Percentiles rank a stretch among this genome's conserved stretches.
Conservation (phyloP, 2,329 filamentous ascomycete species). For the Verticillium dahliae region DNA sequence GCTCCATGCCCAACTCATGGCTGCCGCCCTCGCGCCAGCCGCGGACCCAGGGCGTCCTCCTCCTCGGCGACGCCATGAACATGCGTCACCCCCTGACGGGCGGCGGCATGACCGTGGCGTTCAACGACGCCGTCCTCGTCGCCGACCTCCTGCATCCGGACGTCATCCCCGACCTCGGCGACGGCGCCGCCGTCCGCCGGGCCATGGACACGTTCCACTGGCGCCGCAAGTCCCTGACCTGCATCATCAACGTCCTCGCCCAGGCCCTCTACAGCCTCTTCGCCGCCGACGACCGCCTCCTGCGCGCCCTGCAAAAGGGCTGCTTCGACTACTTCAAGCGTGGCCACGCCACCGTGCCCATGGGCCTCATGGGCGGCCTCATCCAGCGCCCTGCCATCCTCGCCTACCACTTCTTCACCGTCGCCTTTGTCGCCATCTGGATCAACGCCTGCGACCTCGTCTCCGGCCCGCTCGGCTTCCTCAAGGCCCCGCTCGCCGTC, state of each 20-base stretch:
- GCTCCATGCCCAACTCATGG: slow-evolving; percentile 92
- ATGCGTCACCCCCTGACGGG: slow-evolving; percentile 99
- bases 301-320: slow-evolving; percentile 75
- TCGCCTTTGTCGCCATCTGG: slow-evolving; percentile 85
- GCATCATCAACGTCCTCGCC: slow-evolving; percentile 96
- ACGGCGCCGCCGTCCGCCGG: slow-evolving; percentile 57
- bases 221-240: slow-evolving; percentile 72
- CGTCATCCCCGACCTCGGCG: slow-evolving; percentile 60
- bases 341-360: slow-evolving; percentile 69
- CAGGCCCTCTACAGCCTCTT: slow-evolving; percentile 90
- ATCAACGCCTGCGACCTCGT: slow-evolving; percentile 35
- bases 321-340: slow-evolving; percentile 91
- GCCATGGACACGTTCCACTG: slow-evolving; percentile 79
- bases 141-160: slow-evolving; percentile 65
- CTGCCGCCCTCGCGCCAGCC: slow-evolving; percentile 65
- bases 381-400: slow-evolving; percentile 71
- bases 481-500: slow-evolving; percentile 58
- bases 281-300: slow-evolving; percentile 71
- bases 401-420: slow-evolving; percentile 89
- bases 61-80: slow-evolving; percentile 93
- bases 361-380: slow-evolving; percentile 75
- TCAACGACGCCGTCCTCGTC: slow-evolving; percentile 83
- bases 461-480: slow-evolving; percentile 37
- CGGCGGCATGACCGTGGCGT: slow-evolving; percentile 95
- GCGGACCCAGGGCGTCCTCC: slow-evolving; percentile 54